Evolutionary conservation across 345 rosid species (phyloP).

Genomic region (Euphorbia peplus): DNA sequence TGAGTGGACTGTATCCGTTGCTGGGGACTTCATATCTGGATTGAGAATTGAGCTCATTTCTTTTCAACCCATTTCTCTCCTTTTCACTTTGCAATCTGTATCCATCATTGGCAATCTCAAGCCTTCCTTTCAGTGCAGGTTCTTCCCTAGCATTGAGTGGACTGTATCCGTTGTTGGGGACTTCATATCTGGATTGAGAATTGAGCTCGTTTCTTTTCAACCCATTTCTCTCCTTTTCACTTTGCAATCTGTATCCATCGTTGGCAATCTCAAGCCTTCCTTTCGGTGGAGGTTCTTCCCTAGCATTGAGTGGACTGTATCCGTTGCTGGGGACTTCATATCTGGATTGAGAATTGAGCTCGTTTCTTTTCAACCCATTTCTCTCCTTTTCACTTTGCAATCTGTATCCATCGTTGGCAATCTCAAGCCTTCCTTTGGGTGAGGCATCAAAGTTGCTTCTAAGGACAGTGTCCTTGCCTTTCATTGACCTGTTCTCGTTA

Average conservation of each 20-base stretch:
- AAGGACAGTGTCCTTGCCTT: conserved; percentile 29
- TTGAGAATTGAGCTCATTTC: conserved; percentile 29
- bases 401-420: conserved; percentile 23
- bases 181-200: conserved; percentile 32
- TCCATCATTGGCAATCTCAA: conserved; percentile 19
- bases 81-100: conserved; percentile 25
- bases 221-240: conserved; percentile 29
- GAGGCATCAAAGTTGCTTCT: conserved; percentile 25
- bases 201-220: conserved; percentile 26
- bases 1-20: conserved; percentile 29
- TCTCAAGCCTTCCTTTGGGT: conserved; percentile 28
- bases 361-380: conserved; percentile 25
- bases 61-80: conserved; percentile 29
- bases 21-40: conserved; percentile 26
- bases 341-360: conserved; percentile 30
- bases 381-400: conserved; percentile 32
- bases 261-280: conserved; percentile 20
- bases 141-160: conserved; percentile 24
- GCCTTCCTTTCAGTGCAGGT: conserved; percentile 32
- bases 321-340: conserved; percentile 28
- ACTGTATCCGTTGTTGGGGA: conserved; percentile 29
- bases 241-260: conserved; percentile 29
- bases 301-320: conserved; percentile 22
- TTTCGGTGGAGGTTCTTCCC: conserved; percentile 32
- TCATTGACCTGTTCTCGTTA: conserved; percentile 33